Evolutionary conservation across 352 stramenopile species (phyloP).

Genomic region (Globisporangium cystogenes): DNA sequence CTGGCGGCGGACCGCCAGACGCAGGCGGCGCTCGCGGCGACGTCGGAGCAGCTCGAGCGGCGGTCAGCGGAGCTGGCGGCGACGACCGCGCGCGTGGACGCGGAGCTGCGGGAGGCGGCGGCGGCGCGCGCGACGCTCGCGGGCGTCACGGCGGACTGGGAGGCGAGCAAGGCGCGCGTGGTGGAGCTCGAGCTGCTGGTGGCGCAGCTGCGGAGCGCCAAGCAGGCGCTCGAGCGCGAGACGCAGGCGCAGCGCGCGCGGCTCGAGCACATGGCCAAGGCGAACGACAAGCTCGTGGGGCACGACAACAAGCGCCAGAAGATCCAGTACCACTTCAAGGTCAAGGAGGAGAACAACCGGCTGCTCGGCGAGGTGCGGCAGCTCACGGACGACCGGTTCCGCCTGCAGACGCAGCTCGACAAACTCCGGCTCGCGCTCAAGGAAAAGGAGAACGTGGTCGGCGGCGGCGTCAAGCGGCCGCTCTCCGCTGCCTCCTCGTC

Average conservation of each 20-base stretch:
- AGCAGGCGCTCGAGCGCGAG: constrained; percentile 42
- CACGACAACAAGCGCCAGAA: constrained; percentile 78
- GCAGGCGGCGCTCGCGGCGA: constrained; percentile 16
- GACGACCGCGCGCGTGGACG: constrained; percentile 16
- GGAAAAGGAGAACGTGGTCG: constrained; percentile 69
- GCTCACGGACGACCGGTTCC: constrained; percentile 59
- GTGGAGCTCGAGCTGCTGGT: constrained; percentile 14
- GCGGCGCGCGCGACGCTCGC: constrained; percentile 20
- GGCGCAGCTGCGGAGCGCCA: constrained; percentile 24
- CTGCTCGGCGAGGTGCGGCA: constrained; percentile 61
- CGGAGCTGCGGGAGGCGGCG: constrained; percentile 13
- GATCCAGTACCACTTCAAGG: constrained; percentile 77
- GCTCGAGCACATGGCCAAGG: constrained; percentile 32
- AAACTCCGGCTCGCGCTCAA: constrained; percentile 45
- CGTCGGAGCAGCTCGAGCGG: constrained; percentile 13
- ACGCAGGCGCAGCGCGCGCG: constrained; percentile 11
- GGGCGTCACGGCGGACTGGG: constrained; percentile 1
- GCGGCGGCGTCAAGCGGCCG: not conserved
- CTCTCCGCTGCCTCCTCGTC: not conserved
- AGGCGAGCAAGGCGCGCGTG: constrained; percentile 6
- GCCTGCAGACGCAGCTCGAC: constrained; percentile 39
- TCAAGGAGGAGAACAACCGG: constrained; percentile 83
- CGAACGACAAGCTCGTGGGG: constrained; percentile 71
- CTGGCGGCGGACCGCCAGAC: constrained; percentile 16
- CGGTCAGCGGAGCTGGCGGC: constrained; percentile 18